Conservation (phyloP, 2,329 filamentous ascomycete species). For the Fusarium austroafricanum region DNA sequence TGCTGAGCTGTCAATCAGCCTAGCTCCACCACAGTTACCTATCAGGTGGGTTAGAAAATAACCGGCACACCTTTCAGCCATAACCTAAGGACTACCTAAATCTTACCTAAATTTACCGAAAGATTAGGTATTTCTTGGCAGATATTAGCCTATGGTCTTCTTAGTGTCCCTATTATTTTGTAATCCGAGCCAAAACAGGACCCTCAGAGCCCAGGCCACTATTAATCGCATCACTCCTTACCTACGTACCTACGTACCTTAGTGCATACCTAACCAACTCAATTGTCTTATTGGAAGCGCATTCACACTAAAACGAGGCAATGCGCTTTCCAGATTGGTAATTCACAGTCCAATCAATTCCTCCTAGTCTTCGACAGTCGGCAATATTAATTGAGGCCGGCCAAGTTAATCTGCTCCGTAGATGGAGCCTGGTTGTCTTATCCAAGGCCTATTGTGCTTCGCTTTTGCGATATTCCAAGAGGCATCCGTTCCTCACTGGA, state of each 20-base stretch:
- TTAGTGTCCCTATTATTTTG: too few relatives aligned
- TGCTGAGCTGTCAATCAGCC: conserved; percentile 12
- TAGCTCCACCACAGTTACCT: conserved; percentile 25
- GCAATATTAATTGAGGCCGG: background rate
- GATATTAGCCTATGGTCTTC: too few relatives aligned
- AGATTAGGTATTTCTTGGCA: too few relatives aligned
- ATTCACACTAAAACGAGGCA: background rate
- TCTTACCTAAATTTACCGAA: too few relatives aligned
- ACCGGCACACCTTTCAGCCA: too few relatives aligned
- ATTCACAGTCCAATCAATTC: background rate
- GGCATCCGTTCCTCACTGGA: background rate
- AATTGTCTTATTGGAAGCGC: background rate
- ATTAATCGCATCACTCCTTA: background rate
- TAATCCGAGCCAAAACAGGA: too few relatives aligned
- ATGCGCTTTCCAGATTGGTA: background rate
- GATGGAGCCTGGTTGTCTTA: conserved; percentile 4
- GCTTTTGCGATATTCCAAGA: conserved; percentile 19
- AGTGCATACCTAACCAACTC: conserved; percentile 1
- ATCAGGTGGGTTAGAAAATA: too few relatives aligned
- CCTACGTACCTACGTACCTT: too few relatives aligned
- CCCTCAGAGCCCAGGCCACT: conserved; percentile 29
- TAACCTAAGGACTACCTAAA: too few relatives aligned
- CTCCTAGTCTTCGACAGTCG: background rate
- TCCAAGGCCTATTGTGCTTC: conserved; percentile 15
- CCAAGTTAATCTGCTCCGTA: background rate